These are phyloP conservation scores for Saccharomycopsis babjevae DNA, from an alignment of 805 yeast genomes.

Conservation along the genomic window DNA sequence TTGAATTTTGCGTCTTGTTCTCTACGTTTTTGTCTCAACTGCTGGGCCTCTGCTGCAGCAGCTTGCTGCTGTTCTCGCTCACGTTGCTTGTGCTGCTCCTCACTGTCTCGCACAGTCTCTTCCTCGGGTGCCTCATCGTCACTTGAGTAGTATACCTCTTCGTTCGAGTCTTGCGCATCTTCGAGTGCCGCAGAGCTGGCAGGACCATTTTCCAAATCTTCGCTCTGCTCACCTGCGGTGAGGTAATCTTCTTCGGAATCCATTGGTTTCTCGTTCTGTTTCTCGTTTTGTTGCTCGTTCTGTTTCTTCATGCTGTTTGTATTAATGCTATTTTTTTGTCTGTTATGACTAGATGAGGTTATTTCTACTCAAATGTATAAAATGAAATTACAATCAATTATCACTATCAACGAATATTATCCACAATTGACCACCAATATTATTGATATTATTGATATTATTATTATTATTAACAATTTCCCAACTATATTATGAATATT, in stretches of 20 bases:
- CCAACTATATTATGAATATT: no score
- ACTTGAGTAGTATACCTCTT: conserved; percentile 3
- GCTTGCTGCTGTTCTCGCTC: conserved; percentile 7
- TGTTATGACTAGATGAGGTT: not conserved
- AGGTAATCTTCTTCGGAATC: conserved; percentile 14
- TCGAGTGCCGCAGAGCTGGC: not conserved
- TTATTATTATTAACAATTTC: no score
- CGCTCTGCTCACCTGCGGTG: conserved; percentile 8
- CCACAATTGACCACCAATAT: not conserved
- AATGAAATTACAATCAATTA: not conserved
- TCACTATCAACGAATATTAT: no score
- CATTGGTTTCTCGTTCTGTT: not conserved
- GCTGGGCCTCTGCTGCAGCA: conserved; percentile 2
- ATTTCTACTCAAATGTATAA: not conserved
- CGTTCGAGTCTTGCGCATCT: not conserved
- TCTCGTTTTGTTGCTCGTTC: not conserved
- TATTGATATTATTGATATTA: no score
- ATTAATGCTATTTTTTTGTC: not conserved
- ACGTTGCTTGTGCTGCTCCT: not conserved
- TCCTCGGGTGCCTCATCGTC: conserved; percentile 16
- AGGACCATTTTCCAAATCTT: not conserved
- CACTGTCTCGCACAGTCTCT: not conserved
- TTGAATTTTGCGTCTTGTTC: conserved; percentile 4
- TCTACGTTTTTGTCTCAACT: conserved; percentile 6
- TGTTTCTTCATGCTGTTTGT: not conserved